Evolutionary conservation across 192 early-diverging fungal species (phyloP).

Genomic region (Coemansia sp.): DNA sequence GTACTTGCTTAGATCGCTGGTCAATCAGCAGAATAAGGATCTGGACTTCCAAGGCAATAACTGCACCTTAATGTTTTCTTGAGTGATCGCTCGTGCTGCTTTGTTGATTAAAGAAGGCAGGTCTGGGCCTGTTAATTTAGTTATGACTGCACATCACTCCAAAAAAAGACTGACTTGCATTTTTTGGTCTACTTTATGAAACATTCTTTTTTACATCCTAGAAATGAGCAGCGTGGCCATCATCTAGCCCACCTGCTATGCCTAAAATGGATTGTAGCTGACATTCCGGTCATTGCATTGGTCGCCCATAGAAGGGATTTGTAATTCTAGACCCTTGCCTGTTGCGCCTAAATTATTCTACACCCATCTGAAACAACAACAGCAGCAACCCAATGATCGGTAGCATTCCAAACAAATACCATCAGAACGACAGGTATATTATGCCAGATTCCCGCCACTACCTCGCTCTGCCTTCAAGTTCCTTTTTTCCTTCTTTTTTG

Average conservation of each 20-base stretch:
- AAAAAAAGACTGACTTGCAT: neutral
- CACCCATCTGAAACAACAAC: neutral
- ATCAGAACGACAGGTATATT: neutral
- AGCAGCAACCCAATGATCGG: neutral
- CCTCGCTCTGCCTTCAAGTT: neutral
- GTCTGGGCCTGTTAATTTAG: neutral
- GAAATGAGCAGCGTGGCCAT: neutral
- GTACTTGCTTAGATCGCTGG: neutral
- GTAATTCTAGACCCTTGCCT: neutral
- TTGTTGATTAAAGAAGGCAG: neutral
- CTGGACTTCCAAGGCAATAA: neutral
- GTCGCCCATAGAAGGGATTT: neutral
- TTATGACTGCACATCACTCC: neutral
- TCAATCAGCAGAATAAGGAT: neutral
- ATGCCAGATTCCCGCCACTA: neutral
- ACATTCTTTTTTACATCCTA: neutral
- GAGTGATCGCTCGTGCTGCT: neutral
- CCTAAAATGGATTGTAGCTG: neutral
- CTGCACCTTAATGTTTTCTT: neutral
- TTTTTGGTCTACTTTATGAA: neutral
- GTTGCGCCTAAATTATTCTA: neutral
- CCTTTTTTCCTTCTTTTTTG: neutral
- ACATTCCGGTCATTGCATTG: neutral
- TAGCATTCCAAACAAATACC: too few species aligned
- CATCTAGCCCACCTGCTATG: neutral